Base-by-base conservation (phyloP, 2,329 filamentous ascomycete genomes). In the Ampelomyces quisqualis region DNA sequence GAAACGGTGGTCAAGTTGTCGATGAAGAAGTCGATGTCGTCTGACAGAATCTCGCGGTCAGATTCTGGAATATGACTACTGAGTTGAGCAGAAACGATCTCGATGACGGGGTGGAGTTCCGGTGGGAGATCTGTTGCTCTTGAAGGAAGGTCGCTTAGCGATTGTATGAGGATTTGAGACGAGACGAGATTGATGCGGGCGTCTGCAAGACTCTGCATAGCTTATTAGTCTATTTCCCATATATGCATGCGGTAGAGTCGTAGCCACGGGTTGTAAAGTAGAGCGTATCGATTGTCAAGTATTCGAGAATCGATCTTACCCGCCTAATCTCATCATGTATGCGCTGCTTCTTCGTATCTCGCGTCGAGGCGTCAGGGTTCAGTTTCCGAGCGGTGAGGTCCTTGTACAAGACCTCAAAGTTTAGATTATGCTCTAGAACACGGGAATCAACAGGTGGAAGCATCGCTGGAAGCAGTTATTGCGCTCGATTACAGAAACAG, bases 381-480 rank as follows among this genome's bases (percentile, higher is more conserved):
- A 75, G 49, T 53, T 70, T 73, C 33, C 69, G 66, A 0, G 62
- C 57, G 31, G 64, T 67, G 1, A 76, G 53, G 47, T 75, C 71
- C 31, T 69, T 66, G 53, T 75, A 74, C 1, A 76, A 55, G 0
- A 65, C 56, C 11, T 71, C 70, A 39, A 76, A 75, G 22, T 67
- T 69, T 0, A 72, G 70, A 38, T 75, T 74, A 1, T 62, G 58
- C 17, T 69, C 51, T 0, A 73, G 43, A 0, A 68, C 51, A 1
- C 45, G 43, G 1, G 67, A 61, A 18, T 72, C 64, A 1, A 73
- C 56, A 15, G 70, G 71, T 2, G 71, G 70, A 5, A 73, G 52
- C 72, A 75, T 74, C 2, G 2, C 8, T 26, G 8, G 4, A n/a
- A n/a, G n/a, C n/a, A n/a, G n/a, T n/a, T n/a, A n/a, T n/a, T n/a